Evolutionary conservation across 371 early-diverging fungal species (phyloP).

Genomic region (Conidiobolus incongruus): DNA sequence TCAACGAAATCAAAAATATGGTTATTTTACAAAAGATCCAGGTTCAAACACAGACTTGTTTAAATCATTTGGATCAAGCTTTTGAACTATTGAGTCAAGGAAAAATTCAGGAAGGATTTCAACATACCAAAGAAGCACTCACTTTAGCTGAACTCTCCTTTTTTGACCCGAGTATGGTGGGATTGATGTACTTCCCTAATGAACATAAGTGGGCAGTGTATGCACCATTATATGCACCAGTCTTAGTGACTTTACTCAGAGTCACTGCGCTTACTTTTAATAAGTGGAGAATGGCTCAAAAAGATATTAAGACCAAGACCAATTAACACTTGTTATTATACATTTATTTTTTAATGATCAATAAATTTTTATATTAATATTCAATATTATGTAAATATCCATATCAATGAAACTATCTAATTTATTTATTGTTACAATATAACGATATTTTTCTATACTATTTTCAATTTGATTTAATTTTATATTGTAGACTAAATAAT

Average conservation of each 20-base stretch:
- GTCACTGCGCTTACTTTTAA: too few species aligned
- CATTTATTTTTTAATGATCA: too few species aligned
- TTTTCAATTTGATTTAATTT: too few species aligned
- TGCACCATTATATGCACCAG: conserved; percentile 89
- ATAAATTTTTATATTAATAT: too few species aligned
- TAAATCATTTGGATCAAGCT: background rate
- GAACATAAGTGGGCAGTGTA: conserved; percentile 94
- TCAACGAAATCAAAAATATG: conserved; percentile 67
- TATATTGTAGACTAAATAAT: too few species aligned
- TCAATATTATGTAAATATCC: too few species aligned
- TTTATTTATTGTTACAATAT: too few species aligned
- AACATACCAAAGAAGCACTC: conserved; percentile 32
- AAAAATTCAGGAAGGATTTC: conserved; percentile 18
- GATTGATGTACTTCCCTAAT: conserved; percentile 88
- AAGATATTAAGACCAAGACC: too few species aligned
- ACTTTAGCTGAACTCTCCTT: conserved; percentile 65
- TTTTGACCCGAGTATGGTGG: conserved; percentile 91
- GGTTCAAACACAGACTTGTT: conserved; percentile 15
- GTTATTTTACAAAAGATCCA: conserved; percentile 71
- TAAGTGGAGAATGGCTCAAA: too few species aligned
- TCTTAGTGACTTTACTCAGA: conserved; percentile 53
- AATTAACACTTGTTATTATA: too few species aligned
- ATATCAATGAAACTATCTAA: too few species aligned
- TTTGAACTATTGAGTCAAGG: conserved; percentile 8
- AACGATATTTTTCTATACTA: too few species aligned